Evolutionary conservation across 768 basidiomycete genomes (phyloP).

Genomic region (Tylopilus subfusipes): DNA sequence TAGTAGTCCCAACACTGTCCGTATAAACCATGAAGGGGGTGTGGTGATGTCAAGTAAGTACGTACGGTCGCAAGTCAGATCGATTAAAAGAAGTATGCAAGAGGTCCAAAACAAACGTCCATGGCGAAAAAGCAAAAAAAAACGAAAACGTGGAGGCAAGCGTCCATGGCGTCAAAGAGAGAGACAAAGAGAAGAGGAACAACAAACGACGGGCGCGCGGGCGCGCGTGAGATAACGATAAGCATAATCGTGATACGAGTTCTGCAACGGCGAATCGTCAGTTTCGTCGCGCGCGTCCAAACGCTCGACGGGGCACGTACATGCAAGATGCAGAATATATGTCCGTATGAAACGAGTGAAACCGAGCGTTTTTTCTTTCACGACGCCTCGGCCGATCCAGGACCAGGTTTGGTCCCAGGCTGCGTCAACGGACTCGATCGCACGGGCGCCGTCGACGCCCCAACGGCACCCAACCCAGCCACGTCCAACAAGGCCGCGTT

Average conservation of each 20-base stretch:
- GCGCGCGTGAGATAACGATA: background rate
- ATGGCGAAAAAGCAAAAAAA: background rate
- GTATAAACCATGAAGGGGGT: background rate
- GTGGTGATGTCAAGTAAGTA: background rate
- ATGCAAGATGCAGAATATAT: background rate
- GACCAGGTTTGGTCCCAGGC: background rate
- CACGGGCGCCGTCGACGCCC: background rate
- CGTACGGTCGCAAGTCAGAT: background rate
- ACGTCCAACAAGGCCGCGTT: constrained; percentile 22
- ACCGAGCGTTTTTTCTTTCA: background rate
- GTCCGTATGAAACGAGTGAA: background rate
- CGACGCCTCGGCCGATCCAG: background rate
- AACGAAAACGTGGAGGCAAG: background rate
- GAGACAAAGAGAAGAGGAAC: background rate
- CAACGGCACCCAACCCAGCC: constrained; percentile 13
- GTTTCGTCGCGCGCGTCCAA: background rate
- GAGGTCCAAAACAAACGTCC: background rate
- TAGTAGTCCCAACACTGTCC: background rate
- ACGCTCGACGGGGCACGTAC: background rate
- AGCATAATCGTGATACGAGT: background rate
- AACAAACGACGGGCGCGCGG: too few species aligned
- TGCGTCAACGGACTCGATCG: constrained; percentile 24
- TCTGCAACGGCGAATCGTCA: background rate
- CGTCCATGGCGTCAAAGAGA: background rate
- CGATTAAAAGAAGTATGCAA: background rate